Evolutionary conservation across 805 yeast species (phyloP), one percentile per base, ranked within the genome.

Genomic region (Dipodascus albidus): DNA sequence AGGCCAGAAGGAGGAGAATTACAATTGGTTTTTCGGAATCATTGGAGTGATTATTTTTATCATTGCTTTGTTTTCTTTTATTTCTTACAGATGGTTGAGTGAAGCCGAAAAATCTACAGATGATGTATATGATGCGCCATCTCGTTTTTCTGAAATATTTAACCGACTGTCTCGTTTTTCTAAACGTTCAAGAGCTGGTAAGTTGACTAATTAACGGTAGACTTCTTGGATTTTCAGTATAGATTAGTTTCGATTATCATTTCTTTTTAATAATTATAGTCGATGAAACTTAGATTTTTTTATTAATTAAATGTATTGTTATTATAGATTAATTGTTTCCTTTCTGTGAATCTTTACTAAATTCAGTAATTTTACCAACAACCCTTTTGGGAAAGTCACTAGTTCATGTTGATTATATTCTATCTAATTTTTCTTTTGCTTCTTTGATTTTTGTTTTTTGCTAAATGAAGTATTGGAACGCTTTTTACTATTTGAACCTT

Each of bases 1-100:
- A 0, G 96, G 96, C 24, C 68, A 76, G 54, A 70, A 60, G n/a
- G 73, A 55, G 2, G 60, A 55, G 0, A 68, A 67, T 31, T 67
- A 73, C 44, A 77, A 70, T 2, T 83, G 89, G 85, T 85, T 77
- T 64, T 79, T 77, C 63, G 84, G 85, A 47, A 79, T 82, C 53
- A 61, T 82, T 9, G 84, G 81, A 14, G 69, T 76, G 21, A 62
- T 80, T 56, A 53, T 76, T 8, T 59, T 68, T 3, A 53, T 76
- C 41, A 74, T 72, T 9, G 41, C 67, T 3, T 27, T 57, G 0
- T 71, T 78, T 47, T 68, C 73, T 53, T 47, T 68, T 6, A 57
- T 68, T 19, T 77, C 81, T 4, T 44, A 55, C 33, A n/a, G 44
- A 17, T 62, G 58, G 58, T 17, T 38, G 44, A 17, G 44, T n/a